Percentiles rank a stretch among this genome's conserved stretches.
phyloP scores from a whole-genome alignment of 441 rosid genomes.

The Jatropha multifida region DNA sequence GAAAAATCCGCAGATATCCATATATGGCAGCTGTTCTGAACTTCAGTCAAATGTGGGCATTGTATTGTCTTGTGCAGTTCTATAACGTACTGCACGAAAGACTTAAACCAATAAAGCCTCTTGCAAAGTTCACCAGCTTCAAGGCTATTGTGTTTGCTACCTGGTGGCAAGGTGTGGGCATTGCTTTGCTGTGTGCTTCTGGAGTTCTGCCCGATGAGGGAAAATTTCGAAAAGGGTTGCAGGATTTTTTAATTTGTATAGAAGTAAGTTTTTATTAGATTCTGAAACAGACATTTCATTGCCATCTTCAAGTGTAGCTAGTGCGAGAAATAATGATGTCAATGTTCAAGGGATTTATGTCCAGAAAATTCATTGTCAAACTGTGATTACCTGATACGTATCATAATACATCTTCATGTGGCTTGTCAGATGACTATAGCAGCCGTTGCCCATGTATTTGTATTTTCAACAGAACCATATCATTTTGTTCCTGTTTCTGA shows the following conservation, averaged over 20 bases:
- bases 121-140: constrained; percentile 89
- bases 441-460: constrained; percentile 76
- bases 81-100: constrained; percentile 71
- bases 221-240: constrained; percentile 55
- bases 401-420: neutral
- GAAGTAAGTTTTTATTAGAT: constrained; percentile 48
- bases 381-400: neutral
- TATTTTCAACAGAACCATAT: constrained; percentile 70
- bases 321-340: neutral
- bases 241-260: constrained; percentile 82
- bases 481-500: constrained; percentile 39
- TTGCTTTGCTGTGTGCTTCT: constrained; percentile 56
- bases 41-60: constrained; percentile 97
- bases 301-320: neutral
- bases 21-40: constrained; percentile 68
- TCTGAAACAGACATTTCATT: neutral
- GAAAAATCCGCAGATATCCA: constrained; percentile 60
- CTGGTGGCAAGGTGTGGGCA: constrained; percentile 97
- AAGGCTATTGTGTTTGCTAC: constrained; percentile 91
- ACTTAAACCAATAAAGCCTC: constrained; percentile 69
- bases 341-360: neutral
- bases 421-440: constrained; percentile 77
- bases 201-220: constrained; percentile 62
- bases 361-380: neutral
- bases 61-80: constrained; percentile 89